Conservation (phyloP, 2,329 filamentous ascomycete species). For the Cladosporium sphaerospermum region DNA sequence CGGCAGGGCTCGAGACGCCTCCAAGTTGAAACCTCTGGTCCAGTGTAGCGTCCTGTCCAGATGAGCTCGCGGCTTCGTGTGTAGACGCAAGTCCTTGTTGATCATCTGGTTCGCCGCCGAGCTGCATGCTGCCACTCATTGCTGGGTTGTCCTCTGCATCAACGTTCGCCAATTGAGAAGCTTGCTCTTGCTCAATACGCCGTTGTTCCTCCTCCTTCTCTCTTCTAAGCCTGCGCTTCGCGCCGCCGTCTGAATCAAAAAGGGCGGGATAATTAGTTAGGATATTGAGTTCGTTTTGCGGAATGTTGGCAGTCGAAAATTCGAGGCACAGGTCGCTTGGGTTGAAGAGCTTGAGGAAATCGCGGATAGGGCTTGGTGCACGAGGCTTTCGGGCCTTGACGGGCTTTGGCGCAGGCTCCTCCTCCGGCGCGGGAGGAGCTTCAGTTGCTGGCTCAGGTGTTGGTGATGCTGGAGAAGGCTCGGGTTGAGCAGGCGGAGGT, state of each 20-base stretch:
- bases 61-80: conserved; percentile 65
- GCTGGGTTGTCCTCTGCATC: conserved; percentile 70
- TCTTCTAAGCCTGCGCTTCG: conserved; percentile 67
- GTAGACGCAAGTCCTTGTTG: conserved; percentile 49
- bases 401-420: conserved; percentile 5
- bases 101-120: conserved; percentile 90
- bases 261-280: conserved; percentile 63
- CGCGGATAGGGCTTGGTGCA: conserved; percentile 26
- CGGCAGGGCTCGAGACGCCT: conserved; percentile 44
- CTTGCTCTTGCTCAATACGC: conserved; percentile 50
- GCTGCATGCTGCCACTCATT: conserved; percentile 70
- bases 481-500: conserved; percentile 23
- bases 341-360: conserved; percentile 35
- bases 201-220: conserved; percentile 56
- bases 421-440: conserved; percentile 9
- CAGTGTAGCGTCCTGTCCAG: conserved; percentile 34
- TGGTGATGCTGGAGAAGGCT: conserved; percentile 19
- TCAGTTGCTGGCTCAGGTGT: conserved; percentile 9
- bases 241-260: conserved; percentile 76
- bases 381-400: conserved; percentile 14
- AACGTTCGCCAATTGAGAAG: conserved; percentile 35
- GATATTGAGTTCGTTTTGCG: conserved; percentile 44
- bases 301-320: conserved; percentile 22
- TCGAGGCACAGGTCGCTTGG: conserved; percentile 47
- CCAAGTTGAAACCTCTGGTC: conserved; percentile 28